phyloP scores from a whole-genome alignment of 140 eudicot genomes.

The Erigeron philadelphicus region DNA sequence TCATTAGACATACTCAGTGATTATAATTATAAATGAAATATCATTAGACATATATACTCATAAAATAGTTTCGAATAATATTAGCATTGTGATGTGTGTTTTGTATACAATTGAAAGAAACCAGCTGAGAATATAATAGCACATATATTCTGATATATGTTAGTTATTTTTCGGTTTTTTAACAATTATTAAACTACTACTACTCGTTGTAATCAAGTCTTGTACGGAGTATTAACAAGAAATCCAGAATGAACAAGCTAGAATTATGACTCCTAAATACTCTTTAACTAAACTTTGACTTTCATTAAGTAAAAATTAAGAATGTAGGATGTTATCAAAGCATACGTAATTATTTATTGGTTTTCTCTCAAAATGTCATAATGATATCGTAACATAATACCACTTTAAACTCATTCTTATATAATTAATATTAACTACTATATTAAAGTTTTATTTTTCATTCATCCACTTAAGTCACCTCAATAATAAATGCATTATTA shows the following conservation, averaged over 20 bases:
- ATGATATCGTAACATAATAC: conserved; percentile 37
- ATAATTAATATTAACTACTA: conserved; percentile 35
- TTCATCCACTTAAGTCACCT: conserved; percentile 29
- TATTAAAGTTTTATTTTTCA: conserved; percentile 25
- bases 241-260: conserved; percentile 28
- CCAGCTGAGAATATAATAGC: no score
- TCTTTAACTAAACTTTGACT: conserved; percentile 36
- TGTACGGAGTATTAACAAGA: no score
- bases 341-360: conserved; percentile 22
- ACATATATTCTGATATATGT: no score
- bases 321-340: conserved; percentile 33
- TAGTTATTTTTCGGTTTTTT: no score
- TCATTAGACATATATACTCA: no score
- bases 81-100: no score
- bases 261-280: conserved; percentile 28
- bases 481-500: conserved; percentile 38
- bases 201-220: neutral
- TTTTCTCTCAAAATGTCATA: conserved; percentile 17
- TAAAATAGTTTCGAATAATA: no score
- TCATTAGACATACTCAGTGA: no score
- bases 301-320: conserved; percentile 28
- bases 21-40: no score
- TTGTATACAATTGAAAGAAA: no score
- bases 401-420: conserved; percentile 34
- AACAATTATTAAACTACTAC: neutral